These are phyloP conservation scores for Canavalia gladiata DNA, from an alignment of 306 rosid species.

Conservation along the genomic window DNA sequence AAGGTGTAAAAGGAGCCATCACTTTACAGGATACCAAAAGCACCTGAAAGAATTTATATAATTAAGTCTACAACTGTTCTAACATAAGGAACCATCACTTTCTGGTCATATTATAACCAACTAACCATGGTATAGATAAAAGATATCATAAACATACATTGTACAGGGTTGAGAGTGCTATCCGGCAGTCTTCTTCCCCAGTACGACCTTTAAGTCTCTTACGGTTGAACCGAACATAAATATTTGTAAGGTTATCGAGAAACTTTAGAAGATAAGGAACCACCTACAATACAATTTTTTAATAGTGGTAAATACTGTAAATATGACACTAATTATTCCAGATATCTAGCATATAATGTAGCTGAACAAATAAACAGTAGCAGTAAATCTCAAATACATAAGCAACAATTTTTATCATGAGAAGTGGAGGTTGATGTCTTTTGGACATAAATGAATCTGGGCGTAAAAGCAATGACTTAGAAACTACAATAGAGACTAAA, in stretches of 20 bases:
- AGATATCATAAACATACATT: slow-evolving; percentile 63
- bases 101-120: slow-evolving; percentile 2
- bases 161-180: slow-evolving; percentile 91
- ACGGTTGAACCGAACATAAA: slow-evolving; percentile 94
- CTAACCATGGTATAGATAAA: slow-evolving; percentile 16
- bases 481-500: slow-evolving; percentile 9
- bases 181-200: slow-evolving; percentile 93
- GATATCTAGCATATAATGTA: slow-evolving; percentile 4
- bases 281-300: slow-evolving; percentile 63
- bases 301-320: slow-evolving; percentile 2
- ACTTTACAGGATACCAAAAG: slow-evolving; percentile 93
- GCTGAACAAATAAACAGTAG: slow-evolving; percentile 7
- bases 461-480: neutral
- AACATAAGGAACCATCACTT: slow-evolving; percentile 20
- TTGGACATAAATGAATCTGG: neutral
- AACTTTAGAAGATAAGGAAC: slow-evolving; percentile 96
- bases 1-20: slow-evolving; percentile 98
- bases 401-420: slow-evolving; percentile 23
- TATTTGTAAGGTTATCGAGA: slow-evolving; percentile 95
- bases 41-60: slow-evolving; percentile 64
- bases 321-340: neutral
- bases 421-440: neutral
- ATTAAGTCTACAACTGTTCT: slow-evolving; percentile 23
- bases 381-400: slow-evolving; percentile 25
- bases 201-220: slow-evolving; percentile 99